phyloP scores from a whole-genome alignment of 176 grass and related monocot genomes.

The Melocanna baccifera region DNA sequence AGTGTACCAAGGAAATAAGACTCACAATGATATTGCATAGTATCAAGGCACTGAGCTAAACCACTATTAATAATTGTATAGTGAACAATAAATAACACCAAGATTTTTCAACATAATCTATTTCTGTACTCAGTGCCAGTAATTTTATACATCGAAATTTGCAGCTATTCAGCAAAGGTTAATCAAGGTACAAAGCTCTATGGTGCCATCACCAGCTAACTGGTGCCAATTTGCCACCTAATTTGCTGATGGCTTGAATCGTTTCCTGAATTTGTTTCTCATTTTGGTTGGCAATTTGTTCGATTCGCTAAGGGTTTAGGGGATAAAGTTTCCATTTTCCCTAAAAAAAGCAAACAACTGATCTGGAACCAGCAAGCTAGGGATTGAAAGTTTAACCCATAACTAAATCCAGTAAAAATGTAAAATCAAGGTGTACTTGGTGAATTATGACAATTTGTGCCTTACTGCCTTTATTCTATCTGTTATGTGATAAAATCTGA shows the following conservation, averaged over 20 bases:
- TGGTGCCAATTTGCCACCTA: not conserved
- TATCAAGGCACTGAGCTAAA: not conserved
- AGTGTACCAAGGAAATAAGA: constrained; percentile 17
- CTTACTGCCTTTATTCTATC: not conserved
- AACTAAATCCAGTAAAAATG: not conserved
- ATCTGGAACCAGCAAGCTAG: not conserved
- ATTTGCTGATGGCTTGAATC: not conserved
- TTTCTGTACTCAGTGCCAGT: not conserved
- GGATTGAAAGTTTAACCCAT: not conserved
- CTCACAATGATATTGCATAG: not conserved
- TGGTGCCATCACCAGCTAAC: not conserved
- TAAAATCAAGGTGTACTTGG: not conserved
- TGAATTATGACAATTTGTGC: not conserved
- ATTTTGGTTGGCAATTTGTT: not conserved
- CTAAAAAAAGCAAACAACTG: not conserved
- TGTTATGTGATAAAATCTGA: not conserved
- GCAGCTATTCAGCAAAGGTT: not conserved
- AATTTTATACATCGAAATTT: not conserved
- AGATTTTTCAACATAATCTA: not conserved
- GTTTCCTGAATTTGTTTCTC: not conserved
- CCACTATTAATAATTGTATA: not conserved
- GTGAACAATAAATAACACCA: not conserved
- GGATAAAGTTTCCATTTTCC: not conserved
- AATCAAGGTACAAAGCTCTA: not conserved
- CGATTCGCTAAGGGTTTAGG: not conserved